phyloP scores from a whole-genome alignment of 495 filamentous ascomycete species.

The Neurospora tetrasperma region DNA sequence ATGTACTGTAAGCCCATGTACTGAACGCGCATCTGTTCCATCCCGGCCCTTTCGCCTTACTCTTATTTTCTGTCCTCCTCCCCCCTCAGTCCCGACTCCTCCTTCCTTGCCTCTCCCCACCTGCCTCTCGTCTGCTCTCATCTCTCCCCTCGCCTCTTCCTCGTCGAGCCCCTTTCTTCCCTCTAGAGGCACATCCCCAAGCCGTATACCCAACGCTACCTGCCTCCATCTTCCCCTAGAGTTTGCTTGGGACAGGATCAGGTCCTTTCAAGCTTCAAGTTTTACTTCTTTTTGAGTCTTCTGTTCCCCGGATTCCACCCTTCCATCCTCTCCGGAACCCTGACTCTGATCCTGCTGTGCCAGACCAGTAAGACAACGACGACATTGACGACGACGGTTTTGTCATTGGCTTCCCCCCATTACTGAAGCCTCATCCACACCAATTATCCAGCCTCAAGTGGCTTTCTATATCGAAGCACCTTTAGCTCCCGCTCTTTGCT shows the following conservation, averaged over 20 bases:
- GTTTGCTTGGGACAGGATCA: neutral
- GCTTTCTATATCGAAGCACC: neutral
- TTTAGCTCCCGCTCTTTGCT: conserved; percentile 28
- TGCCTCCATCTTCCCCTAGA: neutral
- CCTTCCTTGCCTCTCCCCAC: neutral
- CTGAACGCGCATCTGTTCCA: neutral
- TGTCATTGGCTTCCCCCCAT: neutral
- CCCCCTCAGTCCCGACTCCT: neutral
- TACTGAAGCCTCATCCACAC: neutral
- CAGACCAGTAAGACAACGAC: neutral
- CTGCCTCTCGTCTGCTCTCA: neutral
- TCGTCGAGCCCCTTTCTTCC: conserved; percentile 1
- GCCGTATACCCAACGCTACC: neutral
- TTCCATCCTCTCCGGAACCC: neutral
- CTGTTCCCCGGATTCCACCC: neutral
- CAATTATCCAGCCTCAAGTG: neutral
- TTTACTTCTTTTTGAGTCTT: neutral
- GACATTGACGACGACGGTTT: neutral
- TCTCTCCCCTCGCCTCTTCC: neutral
- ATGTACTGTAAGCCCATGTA: neutral
- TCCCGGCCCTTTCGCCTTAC: neutral
- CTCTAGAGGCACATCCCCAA: neutral
- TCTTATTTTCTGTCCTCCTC: neutral
- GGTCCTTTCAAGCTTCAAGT: neutral
- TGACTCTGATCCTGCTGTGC: neutral